phyloP scores from a whole-genome alignment of 768 basidiomycete species.

The Mycena kentingensis region DNA sequence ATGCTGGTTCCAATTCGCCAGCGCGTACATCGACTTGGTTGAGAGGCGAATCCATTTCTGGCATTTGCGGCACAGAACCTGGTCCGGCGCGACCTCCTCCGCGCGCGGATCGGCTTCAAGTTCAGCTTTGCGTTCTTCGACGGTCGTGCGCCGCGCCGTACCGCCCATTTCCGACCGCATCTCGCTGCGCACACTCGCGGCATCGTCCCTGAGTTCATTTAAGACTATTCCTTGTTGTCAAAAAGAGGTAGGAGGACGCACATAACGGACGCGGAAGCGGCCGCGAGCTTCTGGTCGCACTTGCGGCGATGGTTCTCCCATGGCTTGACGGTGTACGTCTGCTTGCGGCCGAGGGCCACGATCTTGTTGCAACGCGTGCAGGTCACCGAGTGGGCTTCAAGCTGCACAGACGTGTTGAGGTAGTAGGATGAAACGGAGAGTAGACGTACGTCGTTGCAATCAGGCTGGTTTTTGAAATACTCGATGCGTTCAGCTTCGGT shows the following conservation, averaged over 20 bases:
- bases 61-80: conserved; percentile 62
- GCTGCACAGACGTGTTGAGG: neutral
- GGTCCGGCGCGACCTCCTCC: conserved; percentile 50
- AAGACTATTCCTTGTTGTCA: neutral
- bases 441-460: conserved; percentile 42
- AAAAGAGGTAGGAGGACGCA: conserved; percentile 16
- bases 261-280: conserved; percentile 28
- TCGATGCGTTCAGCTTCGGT: conserved; percentile 63
- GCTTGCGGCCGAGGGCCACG: conserved; percentile 57
- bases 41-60: conserved; percentile 63
- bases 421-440: neutral
- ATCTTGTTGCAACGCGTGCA: conserved; percentile 61
- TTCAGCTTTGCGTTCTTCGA: conserved; percentile 49
- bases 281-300: conserved; percentile 48
- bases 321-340: conserved; percentile 57
- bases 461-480: conserved; percentile 63
- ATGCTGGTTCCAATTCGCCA: conserved; percentile 59
- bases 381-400: conserved; percentile 59
- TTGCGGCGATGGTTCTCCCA: conserved; percentile 62
- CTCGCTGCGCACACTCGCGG: conserved; percentile 15
- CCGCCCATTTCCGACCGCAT: conserved; percentile 9
- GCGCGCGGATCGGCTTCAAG: conserved; percentile 57
- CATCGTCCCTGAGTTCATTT: conserved; percentile 10
- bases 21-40: conserved; percentile 40
- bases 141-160: conserved; percentile 29